phyloP scores from a whole-genome alignment of 768 basidiomycete genomes.

The Termitomyces sp. region DNA sequence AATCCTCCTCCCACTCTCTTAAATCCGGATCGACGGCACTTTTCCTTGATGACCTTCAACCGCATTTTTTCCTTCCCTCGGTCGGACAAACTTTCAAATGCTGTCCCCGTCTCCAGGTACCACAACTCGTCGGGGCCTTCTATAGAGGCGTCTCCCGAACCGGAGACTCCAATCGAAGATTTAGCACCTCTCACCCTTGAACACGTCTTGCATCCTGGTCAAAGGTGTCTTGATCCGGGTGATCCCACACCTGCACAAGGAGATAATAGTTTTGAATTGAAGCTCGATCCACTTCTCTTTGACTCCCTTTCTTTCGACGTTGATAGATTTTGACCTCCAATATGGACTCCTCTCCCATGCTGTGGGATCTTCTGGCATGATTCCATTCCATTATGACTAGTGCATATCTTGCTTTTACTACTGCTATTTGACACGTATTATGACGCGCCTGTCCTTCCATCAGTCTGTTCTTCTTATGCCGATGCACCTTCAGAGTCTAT shows the following conservation, averaged over 20 bases:
- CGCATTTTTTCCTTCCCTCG: slow-evolving; percentile 32
- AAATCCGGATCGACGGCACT: slow-evolving; percentile 25
- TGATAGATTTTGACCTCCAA: slow-evolving; percentile 36
- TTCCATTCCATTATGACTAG: not conserved
- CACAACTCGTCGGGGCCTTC: slow-evolving; percentile 20
- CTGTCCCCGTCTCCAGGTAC: slow-evolving; percentile 19
- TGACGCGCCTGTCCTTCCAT: not conserved
- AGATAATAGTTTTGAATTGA: slow-evolving; percentile 56
- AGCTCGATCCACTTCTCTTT: slow-evolving; percentile 68
- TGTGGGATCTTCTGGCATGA: not conserved
- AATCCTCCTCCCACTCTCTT: slow-evolving; percentile 30
- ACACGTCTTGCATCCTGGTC: not conserved
- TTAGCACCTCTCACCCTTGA: not conserved
- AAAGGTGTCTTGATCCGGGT: not conserved
- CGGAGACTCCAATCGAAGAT: slow-evolving; percentile 15
- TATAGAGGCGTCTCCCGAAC: slow-evolving; percentile 10
- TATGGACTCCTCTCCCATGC: not conserved
- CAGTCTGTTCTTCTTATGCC: not conserved
- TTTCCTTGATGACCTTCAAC: slow-evolving; percentile 32
- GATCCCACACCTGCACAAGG: slow-evolving; percentile 13
- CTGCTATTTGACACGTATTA: not conserved
- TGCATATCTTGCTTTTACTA: not conserved
- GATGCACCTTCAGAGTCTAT: not conserved
- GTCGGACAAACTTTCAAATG: slow-evolving; percentile 8
- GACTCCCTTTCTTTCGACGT: slow-evolving; percentile 65